A percentile compares a stretch with the other conserved stretches of the same genome.
phyloP scores from a whole-genome alignment of 495 filamentous ascomycete genomes.

The Glarea lozoyensis region DNA sequence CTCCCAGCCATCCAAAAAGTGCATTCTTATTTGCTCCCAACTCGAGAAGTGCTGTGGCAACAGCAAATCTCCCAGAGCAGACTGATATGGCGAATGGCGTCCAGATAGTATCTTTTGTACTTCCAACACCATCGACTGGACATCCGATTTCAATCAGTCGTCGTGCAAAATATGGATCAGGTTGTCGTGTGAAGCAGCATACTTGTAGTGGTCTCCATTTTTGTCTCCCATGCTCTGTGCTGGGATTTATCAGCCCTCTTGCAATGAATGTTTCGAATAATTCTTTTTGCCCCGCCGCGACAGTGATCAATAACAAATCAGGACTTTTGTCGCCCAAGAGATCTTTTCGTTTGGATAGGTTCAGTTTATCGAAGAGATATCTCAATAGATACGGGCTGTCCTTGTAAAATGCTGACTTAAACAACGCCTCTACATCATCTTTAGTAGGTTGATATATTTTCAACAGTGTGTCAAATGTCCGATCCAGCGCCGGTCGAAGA shows the following conservation, averaged over 20 bases:
- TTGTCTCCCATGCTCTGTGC: neutral
- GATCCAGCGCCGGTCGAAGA: neutral
- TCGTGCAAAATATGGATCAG: neutral
- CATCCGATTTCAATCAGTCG: neutral
- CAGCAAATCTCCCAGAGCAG: neutral
- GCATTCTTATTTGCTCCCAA: neutral
- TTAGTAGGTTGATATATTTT: neutral
- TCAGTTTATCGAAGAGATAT: neutral
- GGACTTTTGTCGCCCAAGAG: neutral
- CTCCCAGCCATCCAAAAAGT: neutral
- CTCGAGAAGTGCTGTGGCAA: neutral
- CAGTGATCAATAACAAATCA: neutral
- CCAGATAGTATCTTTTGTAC: neutral
- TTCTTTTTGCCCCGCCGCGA: neutral
- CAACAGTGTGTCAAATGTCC: neutral
- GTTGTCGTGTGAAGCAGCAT: neutral
- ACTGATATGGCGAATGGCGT: neutral
- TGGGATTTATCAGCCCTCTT: neutral
- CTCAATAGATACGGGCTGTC: neutral
- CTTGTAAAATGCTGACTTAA: neutral
- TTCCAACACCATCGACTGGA: neutral
- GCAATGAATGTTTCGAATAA: neutral
- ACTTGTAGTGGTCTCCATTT: neutral
- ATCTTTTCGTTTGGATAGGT: neutral
- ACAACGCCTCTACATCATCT: neutral